Evolutionary conservation across 371 early-diverging fungal species (phyloP).

Genomic region (Batrachochytrium dendrobatidis): DNA sequence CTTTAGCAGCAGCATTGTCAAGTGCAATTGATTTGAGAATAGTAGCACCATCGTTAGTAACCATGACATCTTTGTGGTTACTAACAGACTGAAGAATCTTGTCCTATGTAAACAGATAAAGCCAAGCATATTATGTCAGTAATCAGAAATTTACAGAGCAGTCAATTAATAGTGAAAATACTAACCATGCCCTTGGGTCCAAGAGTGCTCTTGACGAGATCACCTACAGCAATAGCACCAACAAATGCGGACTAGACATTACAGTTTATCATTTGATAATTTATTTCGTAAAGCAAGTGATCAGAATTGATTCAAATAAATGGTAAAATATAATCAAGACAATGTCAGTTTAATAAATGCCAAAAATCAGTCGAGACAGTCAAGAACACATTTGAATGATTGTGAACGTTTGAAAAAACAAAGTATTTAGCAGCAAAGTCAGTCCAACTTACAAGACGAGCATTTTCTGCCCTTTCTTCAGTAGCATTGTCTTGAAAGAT

Average conservation of each 20-base stretch:
- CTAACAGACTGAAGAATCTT: conserved; percentile 93
- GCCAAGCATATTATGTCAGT: not conserved
- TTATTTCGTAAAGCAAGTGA: not conserved
- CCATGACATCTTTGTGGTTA: conserved; percentile 75
- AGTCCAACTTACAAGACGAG: conserved; percentile 72
- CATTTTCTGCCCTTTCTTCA: conserved; percentile 96
- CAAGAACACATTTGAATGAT: too few species aligned
- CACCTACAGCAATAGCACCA: conserved; percentile 95
- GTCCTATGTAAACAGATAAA: conserved; percentile 49
- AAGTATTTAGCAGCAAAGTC: too few species aligned
- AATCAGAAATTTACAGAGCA: not conserved
- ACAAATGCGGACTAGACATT: conserved; percentile 75
- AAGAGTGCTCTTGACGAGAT: conserved; percentile 83
- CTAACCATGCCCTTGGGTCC: conserved; percentile 67
- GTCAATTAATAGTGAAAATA: not conserved
- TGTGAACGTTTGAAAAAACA: too few species aligned
- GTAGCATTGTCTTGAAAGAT: conserved; percentile 89
- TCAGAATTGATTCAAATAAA: too few species aligned
- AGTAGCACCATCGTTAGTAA: conserved; percentile 99
- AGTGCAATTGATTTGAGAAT: conserved; percentile 97
- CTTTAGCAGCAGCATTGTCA: conserved; percentile 98
- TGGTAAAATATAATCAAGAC: too few species aligned
- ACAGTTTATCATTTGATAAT: too few species aligned
- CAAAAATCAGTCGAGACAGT: too few species aligned
- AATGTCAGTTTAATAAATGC: too few species aligned